A percentile compares a stretch with the other conserved stretches of the same genome.
phyloP scores from a whole-genome alignment of 2,329 filamentous ascomycete genomes.

The Penicillium sp. region DNA sequence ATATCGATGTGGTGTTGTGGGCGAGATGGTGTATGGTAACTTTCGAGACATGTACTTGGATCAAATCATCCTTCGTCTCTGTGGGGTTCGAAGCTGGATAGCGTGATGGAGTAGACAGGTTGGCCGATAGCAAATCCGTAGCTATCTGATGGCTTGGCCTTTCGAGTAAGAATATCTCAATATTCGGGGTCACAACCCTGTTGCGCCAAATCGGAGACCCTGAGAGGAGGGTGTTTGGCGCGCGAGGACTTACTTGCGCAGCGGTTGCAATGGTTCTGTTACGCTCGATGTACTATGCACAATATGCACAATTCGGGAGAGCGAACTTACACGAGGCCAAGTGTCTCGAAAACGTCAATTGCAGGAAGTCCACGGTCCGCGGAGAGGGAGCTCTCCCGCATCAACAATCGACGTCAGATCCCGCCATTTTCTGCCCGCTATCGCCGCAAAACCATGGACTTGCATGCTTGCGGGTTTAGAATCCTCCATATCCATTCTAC shows the following conservation, averaged over 20 bases:
- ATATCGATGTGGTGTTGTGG: not conserved
- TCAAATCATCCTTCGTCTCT: conserved; percentile 20
- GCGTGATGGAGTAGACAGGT: not conserved
- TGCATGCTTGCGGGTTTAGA: conserved; percentile 6
- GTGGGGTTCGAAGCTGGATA: not conserved
- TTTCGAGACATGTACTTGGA: not conserved
- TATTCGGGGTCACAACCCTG: not conserved
- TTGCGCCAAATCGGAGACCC: not conserved
- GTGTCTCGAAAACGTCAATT: not conserved
- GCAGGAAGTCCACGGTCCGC: conserved; percentile 7
- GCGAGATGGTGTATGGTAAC: not conserved
- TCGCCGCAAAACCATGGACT: conserved; percentile 2
- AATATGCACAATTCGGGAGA: not conserved
- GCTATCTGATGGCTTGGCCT: not conserved
- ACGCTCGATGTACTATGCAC: not conserved
- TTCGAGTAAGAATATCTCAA: not conserved
- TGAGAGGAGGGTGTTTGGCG: conserved; percentile 1
- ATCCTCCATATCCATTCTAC: not conserved
- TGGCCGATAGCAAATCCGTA: not conserved
- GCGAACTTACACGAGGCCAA: not conserved
- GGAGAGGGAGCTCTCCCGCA: conserved; percentile 20
- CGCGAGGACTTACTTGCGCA: not conserved
- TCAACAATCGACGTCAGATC: conserved; percentile 28
- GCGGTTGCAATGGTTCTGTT: not conserved
- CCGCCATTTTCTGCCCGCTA: conserved; percentile 8